Conservation (phyloP, 1,284 basidiomycete genomes). For the Neotropicomus parvogracilis region DNA sequence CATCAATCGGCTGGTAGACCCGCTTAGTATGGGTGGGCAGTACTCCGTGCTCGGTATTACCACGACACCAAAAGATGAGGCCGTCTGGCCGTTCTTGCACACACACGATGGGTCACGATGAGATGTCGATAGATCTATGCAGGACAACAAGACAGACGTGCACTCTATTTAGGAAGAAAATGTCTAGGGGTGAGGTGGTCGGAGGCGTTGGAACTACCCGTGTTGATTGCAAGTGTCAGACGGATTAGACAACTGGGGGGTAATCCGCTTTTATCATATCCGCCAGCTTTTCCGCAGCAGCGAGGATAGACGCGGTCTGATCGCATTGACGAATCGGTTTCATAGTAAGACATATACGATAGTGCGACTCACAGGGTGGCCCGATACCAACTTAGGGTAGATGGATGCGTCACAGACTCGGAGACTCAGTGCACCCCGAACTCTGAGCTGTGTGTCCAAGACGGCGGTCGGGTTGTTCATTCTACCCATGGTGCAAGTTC, state of each 20-base stretch:
- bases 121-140: neutral
- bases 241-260: neutral
- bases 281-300: constrained; percentile 61
- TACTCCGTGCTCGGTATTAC: constrained; percentile 61
- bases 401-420: constrained; percentile 60
- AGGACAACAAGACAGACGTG: neutral
- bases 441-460: constrained; percentile 46
- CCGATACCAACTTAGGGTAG: constrained; percentile 55
- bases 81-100: constrained; percentile 28
- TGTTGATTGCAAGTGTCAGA: too few species aligned
- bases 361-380: constrained; percentile 52
- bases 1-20: constrained; percentile 54
- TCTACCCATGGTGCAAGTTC: constrained; percentile 56
- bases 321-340: neutral
- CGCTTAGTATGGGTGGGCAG: constrained; percentile 54
- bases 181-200: too few species aligned
- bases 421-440: constrained; percentile 46
- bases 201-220: too few species aligned
- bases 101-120: neutral
- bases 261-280: constrained; percentile 50
- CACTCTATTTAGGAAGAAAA: too few species aligned
- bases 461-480: constrained; percentile 38
- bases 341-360: neutral
- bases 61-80: constrained; percentile 13
- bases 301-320: constrained; percentile 57